phyloP scores from a whole-genome alignment of 768 basidiomycete species.

The Calvatia gigantea region DNA sequence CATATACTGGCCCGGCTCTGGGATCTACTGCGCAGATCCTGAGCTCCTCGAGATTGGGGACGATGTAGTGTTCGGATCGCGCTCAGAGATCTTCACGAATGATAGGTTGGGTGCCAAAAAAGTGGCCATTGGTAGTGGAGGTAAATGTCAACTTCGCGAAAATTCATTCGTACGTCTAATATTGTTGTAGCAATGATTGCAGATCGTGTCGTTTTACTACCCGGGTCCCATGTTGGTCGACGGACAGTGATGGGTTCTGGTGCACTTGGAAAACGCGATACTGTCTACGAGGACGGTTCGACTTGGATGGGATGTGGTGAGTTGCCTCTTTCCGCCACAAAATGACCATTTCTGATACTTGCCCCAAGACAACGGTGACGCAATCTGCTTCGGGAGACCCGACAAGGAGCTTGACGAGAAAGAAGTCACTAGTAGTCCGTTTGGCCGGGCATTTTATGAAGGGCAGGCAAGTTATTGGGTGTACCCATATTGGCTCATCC shows the following conservation, averaged over 20 bases:
- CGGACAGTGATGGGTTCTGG: conserved; percentile 46
- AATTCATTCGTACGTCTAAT: not conserved
- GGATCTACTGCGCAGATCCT: conserved; percentile 42
- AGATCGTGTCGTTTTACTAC: conserved; percentile 45
- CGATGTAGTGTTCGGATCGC: conserved; percentile 47
- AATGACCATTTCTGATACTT: not conserved
- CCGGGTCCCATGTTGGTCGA: conserved; percentile 34
- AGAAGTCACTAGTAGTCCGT: conserved; percentile 34
- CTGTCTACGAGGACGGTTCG: conserved; percentile 38
- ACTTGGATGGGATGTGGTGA: conserved; percentile 45
- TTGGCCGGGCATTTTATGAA: conserved; percentile 41
- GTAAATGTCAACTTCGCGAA: conserved; percentile 15
- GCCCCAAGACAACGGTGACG: conserved; percentile 34
- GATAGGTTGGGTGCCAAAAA: conserved; percentile 37
- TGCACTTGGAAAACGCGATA: conserved; percentile 39
- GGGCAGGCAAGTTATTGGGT: conserved; percentile 36
- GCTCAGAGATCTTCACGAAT: conserved; percentile 40
- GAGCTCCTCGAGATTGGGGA: conserved; percentile 46
- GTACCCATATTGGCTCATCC: conserved; percentile 33
- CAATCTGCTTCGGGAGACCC: conserved; percentile 30
- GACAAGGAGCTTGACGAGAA: conserved; percentile 18
- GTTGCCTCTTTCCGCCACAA: not conserved
- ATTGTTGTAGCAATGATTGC: conserved; percentile 39
- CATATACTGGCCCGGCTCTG: conserved; percentile 47
- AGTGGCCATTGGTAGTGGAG: conserved; percentile 38